Percentiles rank a stretch among this genome's conserved stretches.
phyloP scores from a whole-genome alignment of 495 filamentous ascomycete species.

The Penicillium salamii region DNA sequence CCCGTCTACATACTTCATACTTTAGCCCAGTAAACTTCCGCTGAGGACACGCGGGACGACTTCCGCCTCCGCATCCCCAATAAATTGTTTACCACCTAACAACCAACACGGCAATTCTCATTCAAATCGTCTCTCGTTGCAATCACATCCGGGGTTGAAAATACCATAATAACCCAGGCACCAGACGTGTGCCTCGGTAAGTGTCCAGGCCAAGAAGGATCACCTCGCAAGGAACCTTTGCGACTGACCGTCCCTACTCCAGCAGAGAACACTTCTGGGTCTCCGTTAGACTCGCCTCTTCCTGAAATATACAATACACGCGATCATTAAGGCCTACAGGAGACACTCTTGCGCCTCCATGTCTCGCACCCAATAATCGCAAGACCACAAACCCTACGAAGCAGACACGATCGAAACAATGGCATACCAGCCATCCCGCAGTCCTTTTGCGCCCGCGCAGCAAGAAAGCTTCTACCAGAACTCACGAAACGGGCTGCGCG shows the following conservation, averaged over 20 bases:
- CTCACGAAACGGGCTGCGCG: slow-evolving; percentile 31
- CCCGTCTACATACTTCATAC: no score
- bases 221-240: background rate
- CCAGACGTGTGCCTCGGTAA: background rate
- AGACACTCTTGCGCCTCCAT: background rate
- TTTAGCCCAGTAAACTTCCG: no score
- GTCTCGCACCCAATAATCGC: slow-evolving; percentile 4
- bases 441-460: slow-evolving; percentile 53
- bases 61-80: slow-evolving; percentile 9
- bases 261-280: background rate
- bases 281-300: no score
- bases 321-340: no score
- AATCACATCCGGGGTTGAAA: no score
- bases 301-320: no score
- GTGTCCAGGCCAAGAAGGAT: background rate
- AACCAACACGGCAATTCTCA: background rate
- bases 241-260: background rate
- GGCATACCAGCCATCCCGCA: slow-evolving; percentile 30
- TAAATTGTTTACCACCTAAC: slow-evolving; percentile 1
- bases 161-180: no score
- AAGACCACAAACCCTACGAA: background rate
- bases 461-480: slow-evolving; percentile 63
- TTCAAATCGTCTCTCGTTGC: no score
- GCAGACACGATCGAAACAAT: background rate
- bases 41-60: slow-evolving; percentile 2